These are phyloP conservation scores for Fagopyrum homotropicum DNA, from an alignment of 148 eudicot species.

Conservation along the genomic window DNA sequence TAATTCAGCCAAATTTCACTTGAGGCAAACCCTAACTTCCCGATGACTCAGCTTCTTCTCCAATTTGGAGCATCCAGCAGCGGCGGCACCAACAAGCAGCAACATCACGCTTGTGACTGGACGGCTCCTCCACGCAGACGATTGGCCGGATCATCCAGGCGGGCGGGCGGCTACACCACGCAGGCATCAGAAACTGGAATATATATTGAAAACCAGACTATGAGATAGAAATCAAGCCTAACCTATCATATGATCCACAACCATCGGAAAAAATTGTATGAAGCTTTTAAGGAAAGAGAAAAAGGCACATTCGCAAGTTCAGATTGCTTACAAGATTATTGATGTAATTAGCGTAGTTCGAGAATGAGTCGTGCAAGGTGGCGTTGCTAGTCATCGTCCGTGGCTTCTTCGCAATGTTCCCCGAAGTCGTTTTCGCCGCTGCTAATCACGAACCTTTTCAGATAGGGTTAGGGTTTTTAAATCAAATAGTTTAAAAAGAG, in stretches of 20 bases:
- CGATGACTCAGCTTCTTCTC: too few species aligned
- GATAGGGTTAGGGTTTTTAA: conserved; percentile 2
- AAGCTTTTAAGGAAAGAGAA: background rate
- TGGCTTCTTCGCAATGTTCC: conserved; percentile 54
- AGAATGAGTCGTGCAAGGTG: conserved; percentile 49
- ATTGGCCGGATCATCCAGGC: too few species aligned
- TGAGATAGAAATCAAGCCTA: background rate
- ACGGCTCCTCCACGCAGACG: too few species aligned
- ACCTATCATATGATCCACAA: background rate
- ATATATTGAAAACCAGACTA: background rate
- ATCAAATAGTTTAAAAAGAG: background rate
- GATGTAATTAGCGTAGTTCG: conserved; percentile 62
- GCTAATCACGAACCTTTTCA: background rate
- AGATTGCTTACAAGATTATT: conserved; percentile 50
- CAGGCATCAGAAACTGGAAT: background rate
- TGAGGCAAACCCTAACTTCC: too few species aligned
- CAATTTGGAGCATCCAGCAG: too few species aligned
- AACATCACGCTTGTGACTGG: too few species aligned
- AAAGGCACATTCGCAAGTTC: background rate
- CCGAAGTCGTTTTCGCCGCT: conserved; percentile 43
- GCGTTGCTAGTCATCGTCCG: conserved; percentile 46
- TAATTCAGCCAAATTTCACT: too few species aligned
- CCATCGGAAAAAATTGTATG: background rate
- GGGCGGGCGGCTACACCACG: too few species aligned
- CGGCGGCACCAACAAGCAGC: too few species aligned